Percentiles rank a stretch among this genome's conserved stretches.
Evolutionary conservation across 331 rosid genomes (phyloP).

Genomic region (Arachis monticola): DNA sequence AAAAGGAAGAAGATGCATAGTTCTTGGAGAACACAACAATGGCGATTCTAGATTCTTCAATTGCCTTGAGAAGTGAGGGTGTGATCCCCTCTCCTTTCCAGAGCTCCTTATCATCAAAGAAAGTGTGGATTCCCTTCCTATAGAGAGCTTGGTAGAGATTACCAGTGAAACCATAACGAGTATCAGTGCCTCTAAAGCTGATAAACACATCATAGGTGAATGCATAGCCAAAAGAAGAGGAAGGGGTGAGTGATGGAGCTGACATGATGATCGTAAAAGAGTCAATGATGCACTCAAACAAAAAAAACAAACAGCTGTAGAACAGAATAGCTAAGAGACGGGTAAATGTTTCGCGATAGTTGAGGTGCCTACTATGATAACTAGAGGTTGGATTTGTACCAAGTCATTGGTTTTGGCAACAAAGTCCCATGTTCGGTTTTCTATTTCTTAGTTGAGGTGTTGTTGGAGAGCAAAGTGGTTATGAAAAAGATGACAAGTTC

Average conservation of each 20-base stretch:
- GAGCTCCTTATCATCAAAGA: conserved; percentile 13
- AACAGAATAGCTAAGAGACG: too few relatives aligned
- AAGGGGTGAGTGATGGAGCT: background rate
- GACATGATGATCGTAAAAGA: background rate
- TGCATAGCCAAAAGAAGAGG: background rate
- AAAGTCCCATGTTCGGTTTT: too few relatives aligned
- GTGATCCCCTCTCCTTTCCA: conserved; percentile 3
- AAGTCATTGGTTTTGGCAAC: background rate
- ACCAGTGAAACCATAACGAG: background rate
- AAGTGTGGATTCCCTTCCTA: conserved; percentile 6
- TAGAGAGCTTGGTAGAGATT: conserved; percentile 3
- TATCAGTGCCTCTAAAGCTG: conserved; percentile 30
- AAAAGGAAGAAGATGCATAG: conserved; percentile 22
- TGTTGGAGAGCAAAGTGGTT: too few relatives aligned
- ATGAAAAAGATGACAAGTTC: too few relatives aligned
- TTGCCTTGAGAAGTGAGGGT: conserved; percentile 25
- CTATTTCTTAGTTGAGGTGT: too few relatives aligned
- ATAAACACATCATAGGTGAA: conserved; percentile 21
- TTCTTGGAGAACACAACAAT: conserved; percentile 7
- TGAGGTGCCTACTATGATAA: background rate
- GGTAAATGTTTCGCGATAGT: background rate
- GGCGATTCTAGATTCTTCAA: conserved; percentile 17
- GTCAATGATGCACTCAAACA: too few relatives aligned
- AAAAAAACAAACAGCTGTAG: too few relatives aligned
- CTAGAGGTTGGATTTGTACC: background rate